A percentile compares a stretch with the other conserved stretches of the same genome.
phyloP scores from a whole-genome alignment of 306 rosid genomes.

The Trifolium fragiferum region DNA sequence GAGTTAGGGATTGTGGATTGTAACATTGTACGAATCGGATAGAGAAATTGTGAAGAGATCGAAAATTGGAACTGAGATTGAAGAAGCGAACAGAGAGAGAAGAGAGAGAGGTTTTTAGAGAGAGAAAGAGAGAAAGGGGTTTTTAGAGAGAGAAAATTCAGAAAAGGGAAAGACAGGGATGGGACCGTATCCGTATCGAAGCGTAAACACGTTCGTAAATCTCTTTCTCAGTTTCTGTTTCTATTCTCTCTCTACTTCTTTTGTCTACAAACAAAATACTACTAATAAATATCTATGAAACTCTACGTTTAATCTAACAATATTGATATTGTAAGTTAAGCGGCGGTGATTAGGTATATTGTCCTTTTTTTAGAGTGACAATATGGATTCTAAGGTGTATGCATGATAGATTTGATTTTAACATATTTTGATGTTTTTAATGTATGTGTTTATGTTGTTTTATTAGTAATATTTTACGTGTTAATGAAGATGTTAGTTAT shows the following conservation, averaged over 20 bases:
- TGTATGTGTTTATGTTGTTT: too few relatives aligned
- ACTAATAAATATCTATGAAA: too few relatives aligned
- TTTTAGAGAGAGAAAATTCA: slow-evolving; percentile 29
- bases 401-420: too few relatives aligned
- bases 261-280: too few relatives aligned
- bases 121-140: slow-evolving; percentile 7
- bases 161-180: slow-evolving; percentile 53
- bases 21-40: slow-evolving; percentile 64
- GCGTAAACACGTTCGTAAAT: slow-evolving; percentile 43
- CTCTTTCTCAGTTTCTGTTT: slow-evolving; percentile 34
- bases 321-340: too few relatives aligned
- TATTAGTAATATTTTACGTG: too few relatives aligned
- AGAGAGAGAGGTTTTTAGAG: not conserved
- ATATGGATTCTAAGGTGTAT: too few relatives aligned
- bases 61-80: slow-evolving; percentile 8
- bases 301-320: too few relatives aligned
- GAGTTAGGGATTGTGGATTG: slow-evolving; percentile 50
- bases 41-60: slow-evolving; percentile 46
- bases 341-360: too few relatives aligned
- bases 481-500: too few relatives aligned
- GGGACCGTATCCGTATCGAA: slow-evolving; percentile 68
- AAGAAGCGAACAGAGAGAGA: not conserved
- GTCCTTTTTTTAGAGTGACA: too few relatives aligned
- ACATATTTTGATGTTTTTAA: too few relatives aligned
- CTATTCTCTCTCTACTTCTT: not conserved